A percentile compares a stretch with the other conserved stretches of the same genome.
phyloP scores from a whole-genome alignment of 306 rosid species.

The Cyclanthera cordifolia region DNA sequence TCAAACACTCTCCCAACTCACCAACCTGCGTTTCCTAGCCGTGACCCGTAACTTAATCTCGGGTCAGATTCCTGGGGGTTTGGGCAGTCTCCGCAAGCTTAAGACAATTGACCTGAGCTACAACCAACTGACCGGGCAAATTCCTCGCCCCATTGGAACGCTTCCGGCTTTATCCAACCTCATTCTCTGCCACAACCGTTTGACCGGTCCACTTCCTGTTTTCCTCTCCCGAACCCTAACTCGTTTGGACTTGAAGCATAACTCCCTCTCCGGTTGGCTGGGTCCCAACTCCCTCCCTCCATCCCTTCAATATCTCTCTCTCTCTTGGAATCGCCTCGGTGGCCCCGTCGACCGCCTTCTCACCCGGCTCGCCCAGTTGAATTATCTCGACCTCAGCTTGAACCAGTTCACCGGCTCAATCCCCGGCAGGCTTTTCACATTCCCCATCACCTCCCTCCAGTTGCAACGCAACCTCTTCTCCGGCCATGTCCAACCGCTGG shows the following conservation, averaged over 20 bases:
- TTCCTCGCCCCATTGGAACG: conserved; percentile 53
- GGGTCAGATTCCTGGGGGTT: conserved; percentile 51
- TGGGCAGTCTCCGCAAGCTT: conserved; percentile 41
- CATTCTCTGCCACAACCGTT: conserved; percentile 76
- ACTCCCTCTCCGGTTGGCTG: conserved; percentile 60
- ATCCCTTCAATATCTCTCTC: conserved; percentile 66
- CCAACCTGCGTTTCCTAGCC: conserved; percentile 69
- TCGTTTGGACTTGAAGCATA: conserved; percentile 81
- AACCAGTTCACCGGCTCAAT: conserved; percentile 64
- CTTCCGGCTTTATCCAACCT: conserved; percentile 60
- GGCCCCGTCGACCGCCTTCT: conserved; percentile 57
- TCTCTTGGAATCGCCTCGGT: conserved; percentile 62
- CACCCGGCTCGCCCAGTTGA: conserved; percentile 46
- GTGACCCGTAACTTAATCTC: conserved; percentile 76
- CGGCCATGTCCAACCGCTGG: conserved; percentile 52
- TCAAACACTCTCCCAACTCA: conserved; percentile 30
- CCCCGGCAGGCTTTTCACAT: conserved; percentile 66
- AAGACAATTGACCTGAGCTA: conserved; percentile 78
- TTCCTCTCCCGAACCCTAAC: conserved; percentile 47
- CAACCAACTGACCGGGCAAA: conserved; percentile 58
- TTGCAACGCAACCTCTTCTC: conserved; percentile 54
- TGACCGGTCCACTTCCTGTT: conserved; percentile 60
- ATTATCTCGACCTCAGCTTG: conserved; percentile 65
- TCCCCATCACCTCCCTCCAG: conserved; percentile 57
- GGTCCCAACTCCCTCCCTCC: conserved; percentile 49